Evolutionary conservation across 345 rosid genomes (phyloP), one percentile per base, ranked within the genome.

Genomic region (Brassica napus): DNA sequence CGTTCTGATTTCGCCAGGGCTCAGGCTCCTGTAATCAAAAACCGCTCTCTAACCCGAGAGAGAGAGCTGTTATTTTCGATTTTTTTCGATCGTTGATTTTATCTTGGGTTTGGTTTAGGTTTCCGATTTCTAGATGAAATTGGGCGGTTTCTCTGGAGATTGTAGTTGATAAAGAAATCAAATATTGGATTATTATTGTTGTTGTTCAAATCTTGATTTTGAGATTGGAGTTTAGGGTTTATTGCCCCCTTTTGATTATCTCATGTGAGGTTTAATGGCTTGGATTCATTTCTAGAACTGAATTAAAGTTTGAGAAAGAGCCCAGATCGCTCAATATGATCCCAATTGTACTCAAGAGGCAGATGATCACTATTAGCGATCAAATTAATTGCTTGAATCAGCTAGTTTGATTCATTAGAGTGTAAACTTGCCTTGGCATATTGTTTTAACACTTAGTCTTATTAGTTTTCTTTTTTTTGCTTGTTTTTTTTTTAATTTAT

Each of bases 191-290:
- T 59, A 37, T 44, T 39, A n/a, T 44, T 44, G 54, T 47, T 47
- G 15, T 37, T 28, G 64, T 52, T 59, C 70, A 49, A 49, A 49
- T 49, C 57, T 49, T 49, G 0, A 14, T 14, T 49, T 49, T 6
- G 1, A 4, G 57, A 49, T 49, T 49, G 18, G 57, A 64, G 32
- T 68, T 66, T 70, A 77, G 81, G 88, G 85, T 86, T 89, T 85
- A 75, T 79, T 84, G 69, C n/a, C 23, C 7, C n/a, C 15, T 3
- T 44, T 77, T 30, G 55, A 18, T 73, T 44, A 74, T 63, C 72
- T 75, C 52, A 37, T 49, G 14, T 67, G 74, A 70, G 79, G 21
- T 79, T 73, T 74, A 18, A 49, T 70, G 79, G 75, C 75, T 72
- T 68, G 30, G 62, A 59, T 68, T 32, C 37, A 2, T 42, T 32